These are phyloP conservation scores for Paragyromitra xinjiangensis DNA, from an alignment of 495 filamentous ascomycete genomes.

Conservation along the genomic window DNA sequence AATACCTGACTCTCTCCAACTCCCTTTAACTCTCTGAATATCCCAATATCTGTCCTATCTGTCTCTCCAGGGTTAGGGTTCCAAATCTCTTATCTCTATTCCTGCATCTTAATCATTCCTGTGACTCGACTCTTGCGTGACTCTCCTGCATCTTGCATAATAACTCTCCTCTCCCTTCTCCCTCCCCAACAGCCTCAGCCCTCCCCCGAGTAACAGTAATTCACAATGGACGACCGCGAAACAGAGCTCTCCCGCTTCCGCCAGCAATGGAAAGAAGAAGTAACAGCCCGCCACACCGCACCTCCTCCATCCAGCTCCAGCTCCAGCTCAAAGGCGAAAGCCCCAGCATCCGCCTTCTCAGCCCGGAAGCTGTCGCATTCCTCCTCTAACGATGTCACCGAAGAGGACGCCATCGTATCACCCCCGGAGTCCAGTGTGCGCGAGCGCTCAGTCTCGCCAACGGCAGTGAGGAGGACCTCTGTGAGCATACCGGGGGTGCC, in stretches of 20 bases:
- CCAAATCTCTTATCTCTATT: background rate
- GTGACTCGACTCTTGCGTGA: background rate
- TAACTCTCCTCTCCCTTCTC: background rate
- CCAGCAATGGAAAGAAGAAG: constrained; percentile 83
- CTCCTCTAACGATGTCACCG: background rate
- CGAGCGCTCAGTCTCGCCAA: constrained; percentile 29
- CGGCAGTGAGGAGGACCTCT: constrained; percentile 22
- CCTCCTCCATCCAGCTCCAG: constrained; percentile 14
- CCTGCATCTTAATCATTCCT: background rate
- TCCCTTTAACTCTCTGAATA: too few relatives aligned
- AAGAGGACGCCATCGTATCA: background rate
- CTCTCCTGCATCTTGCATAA: constrained; percentile 13
- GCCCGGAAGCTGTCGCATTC: constrained; percentile 38
- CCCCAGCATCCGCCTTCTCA: constrained; percentile 18
- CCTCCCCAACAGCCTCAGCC: background rate
- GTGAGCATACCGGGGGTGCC: constrained; percentile 10
- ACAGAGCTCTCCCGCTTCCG: constrained; percentile 83
- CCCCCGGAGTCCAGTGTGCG: background rate
- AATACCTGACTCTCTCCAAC: too few relatives aligned
- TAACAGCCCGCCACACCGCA: constrained; percentile 64
- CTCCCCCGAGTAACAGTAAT: background rate
- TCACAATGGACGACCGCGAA: constrained; percentile 66
- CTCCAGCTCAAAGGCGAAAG: constrained; percentile 11
- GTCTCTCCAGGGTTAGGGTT: too few relatives aligned
- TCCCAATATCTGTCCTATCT: too few relatives aligned